Evolutionary conservation across 73 alveolate species (phyloP).

Genomic region (Tetrahymena elliotti): DNA sequence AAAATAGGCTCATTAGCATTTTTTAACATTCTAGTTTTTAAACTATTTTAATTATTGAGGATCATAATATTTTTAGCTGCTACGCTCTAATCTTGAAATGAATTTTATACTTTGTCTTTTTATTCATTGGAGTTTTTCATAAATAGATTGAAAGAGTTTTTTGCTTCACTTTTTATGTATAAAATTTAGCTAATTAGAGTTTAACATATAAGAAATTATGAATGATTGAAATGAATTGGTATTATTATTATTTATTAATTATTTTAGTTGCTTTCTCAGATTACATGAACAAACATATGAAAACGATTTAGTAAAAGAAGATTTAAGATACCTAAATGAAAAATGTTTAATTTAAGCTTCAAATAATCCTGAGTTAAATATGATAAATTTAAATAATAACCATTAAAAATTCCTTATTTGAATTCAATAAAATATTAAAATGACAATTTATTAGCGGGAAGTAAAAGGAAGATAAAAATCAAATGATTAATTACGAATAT

Average conservation of each 20-base stretch:
- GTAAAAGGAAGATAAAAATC: not conserved
- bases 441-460: not conserved
- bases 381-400: not conserved
- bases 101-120: not conserved
- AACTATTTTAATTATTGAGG: not conserved
- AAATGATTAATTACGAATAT: not conserved
- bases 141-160: not conserved
- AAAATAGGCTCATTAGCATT: not conserved
- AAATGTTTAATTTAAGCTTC: no score
- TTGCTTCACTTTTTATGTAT: not conserved
- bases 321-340: not conserved
- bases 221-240: not conserved
- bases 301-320: not conserved
- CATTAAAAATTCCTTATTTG: not conserved
- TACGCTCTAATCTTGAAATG: not conserved
- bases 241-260: no score
- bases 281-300: no score
- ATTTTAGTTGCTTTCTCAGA: no score
- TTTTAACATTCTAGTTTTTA: not conserved
- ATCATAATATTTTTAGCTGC: not conserved
- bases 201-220: not conserved
- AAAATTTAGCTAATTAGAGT: not conserved
- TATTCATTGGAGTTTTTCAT: not conserved
- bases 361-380: no score
- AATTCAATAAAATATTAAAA: no score